Conservation (phyloP, 352 stramenopile species). For the Phytopythium oedochilum region DNA sequence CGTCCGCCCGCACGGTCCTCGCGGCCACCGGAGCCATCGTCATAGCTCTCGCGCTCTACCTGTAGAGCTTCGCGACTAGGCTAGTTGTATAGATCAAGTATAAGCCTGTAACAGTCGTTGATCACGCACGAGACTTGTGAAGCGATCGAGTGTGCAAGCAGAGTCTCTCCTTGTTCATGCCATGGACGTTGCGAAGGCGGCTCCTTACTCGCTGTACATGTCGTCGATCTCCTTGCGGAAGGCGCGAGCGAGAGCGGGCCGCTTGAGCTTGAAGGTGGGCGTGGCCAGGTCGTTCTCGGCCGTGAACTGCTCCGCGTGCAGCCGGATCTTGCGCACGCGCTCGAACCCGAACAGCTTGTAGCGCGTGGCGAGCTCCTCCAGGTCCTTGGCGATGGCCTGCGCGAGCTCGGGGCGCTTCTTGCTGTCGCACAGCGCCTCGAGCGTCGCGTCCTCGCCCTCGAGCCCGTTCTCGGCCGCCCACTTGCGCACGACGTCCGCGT, state of each 20-base stretch:
- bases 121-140: too few relatives aligned
- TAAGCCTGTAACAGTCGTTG: background rate
- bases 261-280: slow-evolving; percentile 97
- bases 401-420: slow-evolving; percentile 18
- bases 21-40: background rate
- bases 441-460: slow-evolving; percentile 19
- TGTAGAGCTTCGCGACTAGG: too few relatives aligned
- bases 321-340: slow-evolving; percentile 82
- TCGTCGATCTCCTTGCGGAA: slow-evolving; percentile 77
- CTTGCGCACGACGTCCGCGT: slow-evolving; percentile 65
- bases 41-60: background rate
- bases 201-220: slow-evolving; percentile 55
- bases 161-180: too few relatives aligned
- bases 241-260: slow-evolving; percentile 81
- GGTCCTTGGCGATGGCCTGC: slow-evolving; percentile 67
- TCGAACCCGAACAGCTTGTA: slow-evolving; percentile 91
- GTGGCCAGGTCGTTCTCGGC: slow-evolving; percentile 92
- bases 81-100: background rate
- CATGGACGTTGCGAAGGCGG: too few relatives aligned
- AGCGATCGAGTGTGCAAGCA: too few relatives aligned
- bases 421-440: slow-evolving; percentile 13
- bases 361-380: slow-evolving; percentile 56
- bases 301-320: slow-evolving; percentile 85
- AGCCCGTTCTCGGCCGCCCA: slow-evolving; percentile 47
- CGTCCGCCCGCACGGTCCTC: background rate